Conservation (phyloP, 768 basidiomycete species). For the Calocybe indica region DNA sequence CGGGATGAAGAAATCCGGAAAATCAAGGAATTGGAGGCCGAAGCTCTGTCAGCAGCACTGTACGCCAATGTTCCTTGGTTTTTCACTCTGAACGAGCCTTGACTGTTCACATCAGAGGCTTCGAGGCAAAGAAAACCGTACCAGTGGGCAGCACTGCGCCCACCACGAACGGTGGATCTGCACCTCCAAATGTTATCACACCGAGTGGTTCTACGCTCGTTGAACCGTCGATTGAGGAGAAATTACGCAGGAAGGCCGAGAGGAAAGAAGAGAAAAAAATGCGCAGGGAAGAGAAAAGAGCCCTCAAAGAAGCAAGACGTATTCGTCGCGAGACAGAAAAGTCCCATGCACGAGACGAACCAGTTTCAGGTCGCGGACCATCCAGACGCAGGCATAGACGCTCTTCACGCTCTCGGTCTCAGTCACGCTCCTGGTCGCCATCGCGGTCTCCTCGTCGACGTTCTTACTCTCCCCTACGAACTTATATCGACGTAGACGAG, state of each 20-base stretch:
- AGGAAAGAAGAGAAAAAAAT: conserved; percentile 46
- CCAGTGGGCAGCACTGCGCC: conserved; percentile 14
- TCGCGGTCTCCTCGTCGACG: too few relatives aligned
- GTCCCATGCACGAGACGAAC: too few relatives aligned
- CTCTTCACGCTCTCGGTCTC: too few relatives aligned
- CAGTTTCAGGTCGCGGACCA: too few relatives aligned
- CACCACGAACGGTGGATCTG: conserved; percentile 6
- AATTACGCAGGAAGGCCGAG: conserved; percentile 21
- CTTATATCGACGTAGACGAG: too few relatives aligned
- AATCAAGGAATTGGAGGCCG: conserved; percentile 85
- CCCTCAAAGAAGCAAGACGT: conserved; percentile 34
- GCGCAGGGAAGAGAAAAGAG: conserved; percentile 55
- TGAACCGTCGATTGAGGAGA: conserved; percentile 10
- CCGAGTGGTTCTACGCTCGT: conserved; percentile 10
- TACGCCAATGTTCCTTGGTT: conserved; percentile 24
- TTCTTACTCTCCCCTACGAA: too few relatives aligned
- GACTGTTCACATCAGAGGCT: conserved; percentile 45
- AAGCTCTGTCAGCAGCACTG: conserved; percentile 80
- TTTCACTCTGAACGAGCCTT: neutral
- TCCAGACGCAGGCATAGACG: too few relatives aligned
- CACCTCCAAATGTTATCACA: conserved; percentile 3
- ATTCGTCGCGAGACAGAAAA: too few relatives aligned
- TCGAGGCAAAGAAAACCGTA: conserved; percentile 46
- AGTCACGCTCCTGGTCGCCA: too few relatives aligned
- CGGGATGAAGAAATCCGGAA: conserved; percentile 69